phyloP scores from a whole-genome alignment of 2,329 filamentous ascomycete species.

The Ophiostoma tasmaniense region DNA sequence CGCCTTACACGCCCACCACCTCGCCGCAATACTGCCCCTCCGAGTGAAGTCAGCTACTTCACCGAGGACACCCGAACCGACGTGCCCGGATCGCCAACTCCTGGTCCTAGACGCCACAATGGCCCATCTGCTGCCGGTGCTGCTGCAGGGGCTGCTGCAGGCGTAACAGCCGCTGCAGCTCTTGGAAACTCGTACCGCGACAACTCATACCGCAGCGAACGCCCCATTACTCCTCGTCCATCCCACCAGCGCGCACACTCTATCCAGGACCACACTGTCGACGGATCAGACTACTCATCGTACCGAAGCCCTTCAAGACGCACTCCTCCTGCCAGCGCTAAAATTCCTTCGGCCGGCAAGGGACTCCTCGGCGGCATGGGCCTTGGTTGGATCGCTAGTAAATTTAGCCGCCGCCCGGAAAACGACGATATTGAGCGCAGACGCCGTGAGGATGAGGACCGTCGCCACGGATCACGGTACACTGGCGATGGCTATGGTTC shows the following conservation, averaged over 20 bases:
- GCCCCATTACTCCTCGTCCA: constrained; percentile 40
- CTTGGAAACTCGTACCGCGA: constrained; percentile 27
- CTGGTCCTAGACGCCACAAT: constrained; percentile 22
- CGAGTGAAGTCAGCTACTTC: constrained; percentile 42
- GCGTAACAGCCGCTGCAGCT: constrained; percentile 30
- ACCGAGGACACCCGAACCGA: constrained; percentile 25
- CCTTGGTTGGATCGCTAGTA: constrained; percentile 59
- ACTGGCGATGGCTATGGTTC: constrained; percentile 59
- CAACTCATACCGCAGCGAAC: constrained; percentile 28
- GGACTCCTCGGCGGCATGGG: constrained; percentile 54
- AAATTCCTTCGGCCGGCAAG: constrained; percentile 40
- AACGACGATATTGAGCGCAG: constrained; percentile 34
- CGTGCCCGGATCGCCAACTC: constrained; percentile 38
- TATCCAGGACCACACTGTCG: constrained; percentile 31
- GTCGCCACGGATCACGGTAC: constrained; percentile 49
- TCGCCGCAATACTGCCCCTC: constrained; percentile 26
- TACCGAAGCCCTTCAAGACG: constrained; percentile 56
- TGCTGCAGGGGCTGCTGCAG: constrained; percentile 22
- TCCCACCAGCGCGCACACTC: constrained; percentile 39
- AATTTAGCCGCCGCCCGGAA: constrained; percentile 49
- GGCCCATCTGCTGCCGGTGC: constrained; percentile 2
- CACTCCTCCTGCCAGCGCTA: constrained; percentile 32
- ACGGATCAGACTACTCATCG: constrained; percentile 51
- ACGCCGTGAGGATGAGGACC: constrained; percentile 36
- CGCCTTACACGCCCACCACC: constrained; percentile 23